A percentile compares a stretch with the other conserved stretches of the same genome.
Evolutionary conservation across 2,329 filamentous ascomycete genomes (phyloP).

Genomic region (Diaporthe capsici): DNA sequence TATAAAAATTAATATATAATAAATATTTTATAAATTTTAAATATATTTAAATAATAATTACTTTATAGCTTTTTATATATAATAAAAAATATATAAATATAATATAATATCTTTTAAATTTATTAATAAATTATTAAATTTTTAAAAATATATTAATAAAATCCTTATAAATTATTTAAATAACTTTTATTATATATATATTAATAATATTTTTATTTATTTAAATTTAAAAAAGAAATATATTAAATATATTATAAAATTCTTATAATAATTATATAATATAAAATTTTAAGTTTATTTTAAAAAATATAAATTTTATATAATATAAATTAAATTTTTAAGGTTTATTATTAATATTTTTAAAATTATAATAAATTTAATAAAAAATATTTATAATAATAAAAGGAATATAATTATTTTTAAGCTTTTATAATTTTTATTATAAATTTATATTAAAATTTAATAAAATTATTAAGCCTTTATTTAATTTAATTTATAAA

Average conservation of each 20-base stretch:
- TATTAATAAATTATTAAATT: no score
- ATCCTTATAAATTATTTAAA: neutral
- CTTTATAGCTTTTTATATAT: no score
- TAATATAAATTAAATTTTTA: neutral
- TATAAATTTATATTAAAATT: neutral
- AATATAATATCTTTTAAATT: no score
- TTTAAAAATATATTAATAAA: neutral
- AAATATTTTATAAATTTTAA: no score
- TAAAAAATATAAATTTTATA: neutral
- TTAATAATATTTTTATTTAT: slow-evolving; percentile 11
- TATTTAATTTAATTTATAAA: no score
- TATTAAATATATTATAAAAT: neutral
- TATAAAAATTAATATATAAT: no score
- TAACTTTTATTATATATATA: neutral
- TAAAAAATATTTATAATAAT: neutral
- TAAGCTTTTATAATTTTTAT: neutral
- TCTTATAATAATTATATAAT: neutral
- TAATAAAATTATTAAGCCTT: no score
- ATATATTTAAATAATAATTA: no score
- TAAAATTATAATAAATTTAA: neutral
- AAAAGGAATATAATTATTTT: neutral
- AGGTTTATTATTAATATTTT: no score
- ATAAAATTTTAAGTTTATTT: no score
- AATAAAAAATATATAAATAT: no score
- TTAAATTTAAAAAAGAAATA: neutral